Base-by-base conservation (phyloP, 345 rosid genomes). In the Lepidium aucheri region DNA sequence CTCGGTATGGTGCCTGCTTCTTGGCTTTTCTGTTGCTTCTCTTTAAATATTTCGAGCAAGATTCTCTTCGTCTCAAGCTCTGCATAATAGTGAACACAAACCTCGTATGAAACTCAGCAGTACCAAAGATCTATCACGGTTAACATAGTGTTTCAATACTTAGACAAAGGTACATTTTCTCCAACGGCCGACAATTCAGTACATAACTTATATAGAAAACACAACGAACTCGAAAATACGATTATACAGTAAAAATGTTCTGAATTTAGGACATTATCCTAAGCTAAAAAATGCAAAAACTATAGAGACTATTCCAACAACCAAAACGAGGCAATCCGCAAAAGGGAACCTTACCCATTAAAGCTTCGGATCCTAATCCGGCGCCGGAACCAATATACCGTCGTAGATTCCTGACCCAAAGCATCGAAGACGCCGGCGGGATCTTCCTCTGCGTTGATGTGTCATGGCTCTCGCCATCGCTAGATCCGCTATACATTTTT, bases 31-130 rank as follows among this genome's bases (percentile, higher is more conserved):
- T 86, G 96, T 52, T 94, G 97, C 85, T 91, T 94, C 33, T 89
- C 99, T 75, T 91, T 94, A 58, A 94, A 94, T 63, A 94, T 91
- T 60, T 91, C 99, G n/a, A 94, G 97, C 86, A 91, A 82, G 50
- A 94, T 91, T 72, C 93, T 85, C 88, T 94, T 94, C 7, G 96
- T 94, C 78, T 94, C 97, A 17, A 94, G 96, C 87, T 94, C 99
- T 94, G 56, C 69, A 78, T 32, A 30, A 58, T 32, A 57, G 42
- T 46, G 11, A 13, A 71, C 24, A 63, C 14, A 45, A 60, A 40
- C 39, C 36, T 28, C 46, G 58, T 38, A 18, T 43, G 26, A 72
- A 64, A 34, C 38, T 9, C 50, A 43, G 63, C 57, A 44, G 46
- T 63, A 38, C 30, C 38, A 63, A 63, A 8, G 40, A 51, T 47